Evolutionary conservation across 2,329 filamentous ascomycete species (phyloP), one percentile per base, ranked within the genome.

Genomic region (Zopfia rhizophila): DNA sequence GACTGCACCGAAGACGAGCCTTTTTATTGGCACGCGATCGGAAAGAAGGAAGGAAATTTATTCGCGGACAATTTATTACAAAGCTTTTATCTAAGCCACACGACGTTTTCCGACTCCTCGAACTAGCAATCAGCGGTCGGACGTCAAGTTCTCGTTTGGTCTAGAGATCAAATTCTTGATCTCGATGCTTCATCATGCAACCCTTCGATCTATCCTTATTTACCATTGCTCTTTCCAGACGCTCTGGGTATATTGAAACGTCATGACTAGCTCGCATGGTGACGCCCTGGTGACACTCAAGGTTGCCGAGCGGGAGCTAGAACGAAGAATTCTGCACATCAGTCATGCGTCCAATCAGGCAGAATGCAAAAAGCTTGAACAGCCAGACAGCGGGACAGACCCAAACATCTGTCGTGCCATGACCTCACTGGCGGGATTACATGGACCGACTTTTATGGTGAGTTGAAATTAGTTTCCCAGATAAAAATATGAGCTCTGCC

Each of bases 361-460:
- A 48, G 25, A 35, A 36, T 43, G 27, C 37, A 33, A 33, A 44
- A 18, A 30, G 27, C 36, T 42, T 39, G 35, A 46, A 21, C 31
- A 17, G 47, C 22, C 21, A 36, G 21, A 38, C 44, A 57, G 51
- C 48, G 43, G 48, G 48, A 45, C 44, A 8, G 22, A 45, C 38
- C 42, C 51, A 47, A 36, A 48, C 42, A 41, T 55, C 48, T 43
- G 38, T 38, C 53, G 35, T 43, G 23, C 48, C 45, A 68, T 70
- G 65, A 70, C 63, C 60, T 70, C 65, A 68, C 59, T 66, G 55
- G 53, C 58, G 61, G 58, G 56, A 55, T 44, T 40, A 61, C 45
- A 48, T 57, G 60, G 51, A 48, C 61, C 60, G 56, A 55, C 21
- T 53, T 50, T 51, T 60, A 58, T 55, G 53, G 56, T 55, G 46